Base-by-base conservation (phyloP, 768 basidiomycete genomes). In the Agrocybe praecox region DNA sequence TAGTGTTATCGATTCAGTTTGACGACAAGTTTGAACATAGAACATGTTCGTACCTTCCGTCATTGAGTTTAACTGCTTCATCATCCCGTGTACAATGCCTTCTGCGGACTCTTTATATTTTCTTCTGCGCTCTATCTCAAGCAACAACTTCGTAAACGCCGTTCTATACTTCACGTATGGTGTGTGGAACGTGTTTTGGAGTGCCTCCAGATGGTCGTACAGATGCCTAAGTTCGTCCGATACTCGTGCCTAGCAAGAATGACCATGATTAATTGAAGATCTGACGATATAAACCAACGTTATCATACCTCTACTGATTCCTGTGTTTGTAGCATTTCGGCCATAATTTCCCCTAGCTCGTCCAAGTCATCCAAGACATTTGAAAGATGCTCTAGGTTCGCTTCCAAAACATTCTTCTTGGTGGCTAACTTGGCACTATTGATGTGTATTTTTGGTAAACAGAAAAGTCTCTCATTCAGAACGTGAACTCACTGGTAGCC, bases 341-440 rank as follows among this genome's bases (percentile, higher is more conserved):
- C 75, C 86, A 94, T 91, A 50, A 92, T 89, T 18, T 88, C 85
- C 1, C 86, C 92, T 3, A 94, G 78, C 61, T 88, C 86, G 46
- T 93, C 90, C 18, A 94, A 76, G 62, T 90, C 83, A 49, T 85
- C 79, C 24, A 94, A 70, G 14, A 77, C 79, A 32, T 63, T 70
- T 14, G 72, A 66, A 19, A 88, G 80, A 40, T 77, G 74, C 18
- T 80, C 76, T 9, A 91, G 61, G 60, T 81, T 79, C 51, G 76
- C 74, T 58, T 79, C 76, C 11, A 76, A 74, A 5, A 67, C 63
- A 14, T 72, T 71, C 59, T 82, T 83, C 3, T 75, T 73, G 15
- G 74, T 64, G 10, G 72, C 58, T 22, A 93, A 68, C 36, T 80
- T 72, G 49, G 82, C 76, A 57, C 92, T 91, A 53, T 9, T 36